Conservation (phyloP, 345 rosid genomes). For the Syzygium aqueum region DNA sequence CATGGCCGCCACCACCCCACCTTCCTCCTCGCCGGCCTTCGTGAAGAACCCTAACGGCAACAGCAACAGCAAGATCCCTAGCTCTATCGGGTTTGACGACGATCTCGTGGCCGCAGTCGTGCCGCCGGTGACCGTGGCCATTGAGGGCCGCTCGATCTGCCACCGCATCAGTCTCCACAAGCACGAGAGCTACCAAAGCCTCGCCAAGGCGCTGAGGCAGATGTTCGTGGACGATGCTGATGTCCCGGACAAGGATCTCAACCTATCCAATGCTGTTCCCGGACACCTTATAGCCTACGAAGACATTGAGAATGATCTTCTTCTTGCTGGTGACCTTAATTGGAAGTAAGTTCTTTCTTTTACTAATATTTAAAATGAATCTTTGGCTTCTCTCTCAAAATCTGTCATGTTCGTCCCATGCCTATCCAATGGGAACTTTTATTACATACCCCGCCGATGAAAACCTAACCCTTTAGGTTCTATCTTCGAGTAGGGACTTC, state of each 20-base stretch:
- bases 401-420: background rate
- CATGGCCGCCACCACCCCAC: background rate
- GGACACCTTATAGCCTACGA: conserved; percentile 79
- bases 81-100: conserved; percentile 29
- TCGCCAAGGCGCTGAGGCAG: conserved; percentile 70
- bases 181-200: conserved; percentile 71
- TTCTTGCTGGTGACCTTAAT: conserved; percentile 84
- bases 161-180: conserved; percentile 73
- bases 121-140: conserved; percentile 78
- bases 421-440: background rate
- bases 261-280: conserved; percentile 79
- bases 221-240: conserved; percentile 61
- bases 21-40: conserved; percentile 22
- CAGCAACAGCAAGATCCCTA: conserved; percentile 10
- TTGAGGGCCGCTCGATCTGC: conserved; percentile 89
- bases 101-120: conserved; percentile 62
- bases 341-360: conserved; percentile 53
- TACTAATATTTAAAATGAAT: background rate
- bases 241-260: conserved; percentile 24
- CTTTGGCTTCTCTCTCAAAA: background rate
- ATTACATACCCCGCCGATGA: background rate
- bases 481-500: conserved; percentile 47
- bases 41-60: conserved; percentile 13
- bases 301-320: conserved; percentile 89
- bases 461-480: background rate